These are phyloP conservation scores for Colletotrichum australisinense DNA, from an alignment of 2,329 filamentous ascomycete genomes.

Conservation along the genomic window DNA sequence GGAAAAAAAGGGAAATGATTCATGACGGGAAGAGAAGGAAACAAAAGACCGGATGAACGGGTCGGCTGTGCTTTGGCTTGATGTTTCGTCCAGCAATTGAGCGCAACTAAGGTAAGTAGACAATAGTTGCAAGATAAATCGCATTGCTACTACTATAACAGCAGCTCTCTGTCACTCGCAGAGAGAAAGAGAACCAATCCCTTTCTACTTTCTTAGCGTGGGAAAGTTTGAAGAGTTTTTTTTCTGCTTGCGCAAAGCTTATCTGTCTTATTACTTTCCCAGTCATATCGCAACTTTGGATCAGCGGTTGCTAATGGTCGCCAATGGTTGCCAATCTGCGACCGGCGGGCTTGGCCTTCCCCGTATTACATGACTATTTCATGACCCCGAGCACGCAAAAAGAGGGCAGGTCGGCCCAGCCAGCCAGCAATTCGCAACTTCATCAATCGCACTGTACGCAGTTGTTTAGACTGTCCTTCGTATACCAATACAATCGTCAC, in stretches of 20 bases:
- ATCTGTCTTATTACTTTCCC: conserved; percentile 8
- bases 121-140: not conserved
- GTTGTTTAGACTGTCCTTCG: not conserved
- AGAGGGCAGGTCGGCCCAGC: not conserved
- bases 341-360: conserved; percentile 8
- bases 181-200: too few species aligned
- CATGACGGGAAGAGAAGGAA: not conserved
- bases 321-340: conserved; percentile 19
- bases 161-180: not conserved
- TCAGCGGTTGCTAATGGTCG: conserved; percentile 12
- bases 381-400: not conserved
- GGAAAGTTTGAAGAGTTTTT: not conserved
- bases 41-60: conserved; percentile 4
- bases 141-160: not conserved
- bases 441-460: not conserved
- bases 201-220: not conserved
- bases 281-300: not conserved
- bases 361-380: not conserved
- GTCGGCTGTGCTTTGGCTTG: not conserved
- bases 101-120: not conserved
- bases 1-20: not conserved
- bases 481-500: not conserved
- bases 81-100: not conserved
- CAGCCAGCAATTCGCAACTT: not conserved
- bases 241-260: not conserved